Base-by-base conservation (phyloP, 495 filamentous ascomycete genomes). In the Hypoxylon trugodes region DNA sequence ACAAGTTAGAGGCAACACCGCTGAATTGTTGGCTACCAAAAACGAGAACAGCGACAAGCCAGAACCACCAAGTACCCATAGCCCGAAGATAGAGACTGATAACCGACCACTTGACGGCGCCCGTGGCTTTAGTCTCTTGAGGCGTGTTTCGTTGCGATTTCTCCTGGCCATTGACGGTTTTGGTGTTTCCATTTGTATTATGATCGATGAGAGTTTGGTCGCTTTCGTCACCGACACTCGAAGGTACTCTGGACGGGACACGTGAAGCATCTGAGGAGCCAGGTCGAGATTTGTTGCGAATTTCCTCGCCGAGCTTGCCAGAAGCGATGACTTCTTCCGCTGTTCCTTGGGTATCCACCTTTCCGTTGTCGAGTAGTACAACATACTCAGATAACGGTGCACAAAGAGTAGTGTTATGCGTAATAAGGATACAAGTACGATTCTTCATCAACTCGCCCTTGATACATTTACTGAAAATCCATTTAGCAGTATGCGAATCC, bases 401-500 rank as follows among this genome's bases (percentile, higher is more conserved):
- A 69, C 91, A 93, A 16, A 99, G 82, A 4, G 89, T 84, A 32
- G 93, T 83, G 67, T 97, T 99, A 76, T 99, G 95, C 1, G 95
- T 97, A n/a, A 99, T 94, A 40, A 99, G 79, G 21, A 99, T 92
- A 74, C 96, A 98, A 32, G 95, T 97, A 33, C 95, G 85, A 59
- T 84, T 81, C 41, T 85, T 73, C 95, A 99, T 98, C 56, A 99
- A 74, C 2, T 92, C 91, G 5, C 95, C 95, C 61, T 89, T 88
- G 60, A 99, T 87, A 50, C 92, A 93, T 68, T 96, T 87, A 62
- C 88, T 90, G 76, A 98, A 98, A 63, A 99, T 97, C 86, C 96
- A 97, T 76, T 97, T 96, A 7, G 93, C 94, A 1, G 95, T 98
- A 68, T 99, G 95, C 6, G 96, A 96, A 75, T 99, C 95, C n/a